Percentiles rank a stretch among this genome's conserved stretches.
phyloP scores from a whole-genome alignment of 2,329 filamentous ascomycete genomes.

The Trichoderma breve region DNA sequence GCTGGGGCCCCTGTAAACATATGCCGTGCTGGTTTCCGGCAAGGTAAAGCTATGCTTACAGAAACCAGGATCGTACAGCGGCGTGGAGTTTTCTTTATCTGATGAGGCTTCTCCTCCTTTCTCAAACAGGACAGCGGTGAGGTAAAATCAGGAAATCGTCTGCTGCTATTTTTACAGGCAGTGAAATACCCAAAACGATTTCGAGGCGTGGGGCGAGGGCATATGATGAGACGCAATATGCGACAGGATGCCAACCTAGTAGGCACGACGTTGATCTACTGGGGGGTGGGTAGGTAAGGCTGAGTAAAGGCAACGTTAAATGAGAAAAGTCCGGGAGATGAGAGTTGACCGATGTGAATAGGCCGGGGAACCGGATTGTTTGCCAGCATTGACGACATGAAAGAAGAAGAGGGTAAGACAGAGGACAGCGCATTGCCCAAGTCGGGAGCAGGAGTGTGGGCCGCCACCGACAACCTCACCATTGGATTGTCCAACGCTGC shows the following conservation, averaged over 20 bases:
- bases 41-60: constrained; percentile 16
- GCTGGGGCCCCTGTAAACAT: not conserved
- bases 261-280: constrained; percentile 17
- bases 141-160: not conserved
- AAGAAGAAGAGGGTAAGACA: constrained; percentile 14
- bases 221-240: constrained; percentile 24
- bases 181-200: not conserved
- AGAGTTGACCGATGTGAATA: not conserved
- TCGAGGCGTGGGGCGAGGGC: constrained; percentile 22
- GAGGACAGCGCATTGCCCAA: constrained; percentile 5
- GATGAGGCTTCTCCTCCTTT: not conserved
- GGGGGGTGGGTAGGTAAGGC: constrained; percentile 17
- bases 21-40: constrained; percentile 13
- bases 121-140: not conserved
- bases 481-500: constrained; percentile 10
- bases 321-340: not conserved
- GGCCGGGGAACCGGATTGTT: not conserved
- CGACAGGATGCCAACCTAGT: constrained; percentile 23
- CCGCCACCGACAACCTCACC: not conserved
- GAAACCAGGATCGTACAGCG: constrained; percentile 21
- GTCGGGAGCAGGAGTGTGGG: constrained; percentile 12
- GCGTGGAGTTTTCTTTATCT: constrained; percentile 1
- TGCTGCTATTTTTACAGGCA: constrained; percentile 2
- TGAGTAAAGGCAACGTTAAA: not conserved
- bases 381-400: not conserved